Conservation (phyloP, 2,329 filamentous ascomycete species). For the Fusarium multiceps region DNA sequence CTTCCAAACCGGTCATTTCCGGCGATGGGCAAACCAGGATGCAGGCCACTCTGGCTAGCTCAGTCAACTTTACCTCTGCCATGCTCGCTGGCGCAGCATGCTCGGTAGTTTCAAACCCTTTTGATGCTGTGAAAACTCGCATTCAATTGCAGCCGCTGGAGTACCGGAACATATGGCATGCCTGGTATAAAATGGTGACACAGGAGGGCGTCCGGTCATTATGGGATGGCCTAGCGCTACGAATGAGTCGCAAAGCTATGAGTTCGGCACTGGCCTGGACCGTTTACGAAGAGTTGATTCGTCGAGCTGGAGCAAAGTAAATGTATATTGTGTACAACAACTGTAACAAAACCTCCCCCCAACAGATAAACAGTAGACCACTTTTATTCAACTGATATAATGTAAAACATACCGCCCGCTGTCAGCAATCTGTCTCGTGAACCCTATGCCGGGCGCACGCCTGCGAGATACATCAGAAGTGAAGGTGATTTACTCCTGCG, state of each 20-base stretch:
- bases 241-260: constrained; percentile 90
- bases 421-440: not conserved
- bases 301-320: constrained; percentile 58
- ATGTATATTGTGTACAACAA: constrained; percentile 33
- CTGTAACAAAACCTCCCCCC: constrained; percentile 41
- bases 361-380: constrained; percentile 23
- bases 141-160: constrained; percentile 87
- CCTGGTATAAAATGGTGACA: constrained; percentile 78
- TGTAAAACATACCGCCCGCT: constrained; percentile 3
- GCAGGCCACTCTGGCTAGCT: constrained; percentile 57
- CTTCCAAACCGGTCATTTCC: constrained; percentile 24
- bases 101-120: constrained; percentile 92
- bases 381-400: constrained; percentile 12
- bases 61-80: constrained; percentile 88
- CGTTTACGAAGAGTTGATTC: constrained; percentile 91
- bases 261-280: constrained; percentile 98
- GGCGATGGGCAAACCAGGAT: constrained; percentile 42
- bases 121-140: constrained; percentile 95
- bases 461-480: constrained; percentile 68
- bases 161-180: constrained; percentile 86
- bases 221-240: constrained; percentile 85
- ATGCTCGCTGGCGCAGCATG: constrained; percentile 83
- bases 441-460: constrained; percentile 57
- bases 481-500: constrained; percentile 69
- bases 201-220: constrained; percentile 85